Base-by-base conservation (phyloP, 2,329 filamentous ascomycete species). In the Phyllosticta citribraziliensis region DNA sequence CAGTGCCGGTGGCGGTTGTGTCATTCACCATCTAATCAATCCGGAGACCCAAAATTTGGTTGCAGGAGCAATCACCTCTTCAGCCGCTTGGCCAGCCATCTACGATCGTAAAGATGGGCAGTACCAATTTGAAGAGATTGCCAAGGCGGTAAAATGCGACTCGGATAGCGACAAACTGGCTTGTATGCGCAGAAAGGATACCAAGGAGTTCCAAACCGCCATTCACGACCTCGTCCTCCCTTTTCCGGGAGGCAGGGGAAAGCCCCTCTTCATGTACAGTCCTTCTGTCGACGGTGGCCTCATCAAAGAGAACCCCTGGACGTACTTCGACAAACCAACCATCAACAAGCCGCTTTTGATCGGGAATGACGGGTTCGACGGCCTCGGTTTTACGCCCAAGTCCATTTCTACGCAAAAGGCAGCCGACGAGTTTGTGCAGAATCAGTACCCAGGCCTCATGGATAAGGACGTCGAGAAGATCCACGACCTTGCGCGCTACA, bases 291-390 rank as follows among this genome's bases (percentile, higher is more conserved):
- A 79, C 67, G 70, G 74, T 25, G 71, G 75, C 62, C 73, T 79
- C 53, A 68, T 78, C 47, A 63, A 67, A 58, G 72, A 77, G 59
- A 74, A 72, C 62, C 75, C 74, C 0, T 75, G 73, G 64, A 69
- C 69, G 19, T 67, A 74, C 30, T 68, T 76, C 54, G 66, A 70
- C 14, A 62, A 70, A 14, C 72, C 72, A 5, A 70, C 72, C 40
- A 74, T 75, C 50, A 66, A 77, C 58, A 70, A 73, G 22, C 76
- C 76, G 8, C 69, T 75, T 8, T 72, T 79, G 25, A 71, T 78
- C 57, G 76, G 76, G 20, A 75, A 76, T 63, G 72, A 75, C n/a
- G 77, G 76, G 3, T 71, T 80, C 60, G 76, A 79, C 58, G 76
- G 77, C 1, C 70, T 71, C 19, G 64, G 64, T 20, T 78, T 78